Conservation (phyloP, 1,284 basidiomycete genomes). For the Ganoderma sinense region DNA sequence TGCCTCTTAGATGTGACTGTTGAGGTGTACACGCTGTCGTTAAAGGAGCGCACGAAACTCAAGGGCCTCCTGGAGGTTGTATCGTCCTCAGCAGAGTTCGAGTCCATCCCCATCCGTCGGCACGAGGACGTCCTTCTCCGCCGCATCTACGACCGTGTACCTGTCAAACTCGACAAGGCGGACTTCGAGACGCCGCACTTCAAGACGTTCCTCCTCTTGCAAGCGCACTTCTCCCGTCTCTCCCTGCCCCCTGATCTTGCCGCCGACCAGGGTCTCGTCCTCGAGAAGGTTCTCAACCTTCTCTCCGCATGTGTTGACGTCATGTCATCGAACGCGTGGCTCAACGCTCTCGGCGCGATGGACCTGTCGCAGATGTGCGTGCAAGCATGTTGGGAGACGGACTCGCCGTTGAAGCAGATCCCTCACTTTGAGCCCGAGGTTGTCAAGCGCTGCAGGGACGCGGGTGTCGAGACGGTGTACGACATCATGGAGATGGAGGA, state of each 20-base stretch:
- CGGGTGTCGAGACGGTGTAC: constrained; percentile 87
- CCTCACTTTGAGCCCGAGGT: constrained; percentile 94
- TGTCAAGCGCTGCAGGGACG: constrained; percentile 86
- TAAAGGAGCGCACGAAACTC: constrained; percentile 97
- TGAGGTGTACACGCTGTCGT: constrained; percentile 95
- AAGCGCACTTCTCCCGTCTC: constrained; percentile 96
- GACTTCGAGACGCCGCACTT: constrained; percentile 96
- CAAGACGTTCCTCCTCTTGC: constrained; percentile 96
- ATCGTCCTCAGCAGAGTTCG: constrained; percentile 96
- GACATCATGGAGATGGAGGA: constrained; percentile 99
- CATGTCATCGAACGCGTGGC: constrained; percentile 95
- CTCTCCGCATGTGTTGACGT: constrained; percentile 96
- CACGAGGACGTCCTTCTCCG: constrained; percentile 86
- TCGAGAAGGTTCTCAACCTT: constrained; percentile 91
- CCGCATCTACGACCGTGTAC: constrained; percentile 96
- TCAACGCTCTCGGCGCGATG: constrained; percentile 97
- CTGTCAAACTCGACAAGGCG: constrained; percentile 87
- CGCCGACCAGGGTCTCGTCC: constrained; percentile 87
- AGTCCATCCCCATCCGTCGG: constrained; percentile 92
- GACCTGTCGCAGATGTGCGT: constrained; percentile 99
- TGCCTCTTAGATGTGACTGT: constrained; percentile 82
- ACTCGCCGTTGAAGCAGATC: constrained; percentile 93
- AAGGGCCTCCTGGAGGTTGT: constrained; percentile 97
- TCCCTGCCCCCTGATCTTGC: constrained; percentile 93
- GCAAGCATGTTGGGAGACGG: constrained; percentile 97